Conservation (phyloP, 352 stramenopile species). For the Aphanomyces invadans region DNA sequence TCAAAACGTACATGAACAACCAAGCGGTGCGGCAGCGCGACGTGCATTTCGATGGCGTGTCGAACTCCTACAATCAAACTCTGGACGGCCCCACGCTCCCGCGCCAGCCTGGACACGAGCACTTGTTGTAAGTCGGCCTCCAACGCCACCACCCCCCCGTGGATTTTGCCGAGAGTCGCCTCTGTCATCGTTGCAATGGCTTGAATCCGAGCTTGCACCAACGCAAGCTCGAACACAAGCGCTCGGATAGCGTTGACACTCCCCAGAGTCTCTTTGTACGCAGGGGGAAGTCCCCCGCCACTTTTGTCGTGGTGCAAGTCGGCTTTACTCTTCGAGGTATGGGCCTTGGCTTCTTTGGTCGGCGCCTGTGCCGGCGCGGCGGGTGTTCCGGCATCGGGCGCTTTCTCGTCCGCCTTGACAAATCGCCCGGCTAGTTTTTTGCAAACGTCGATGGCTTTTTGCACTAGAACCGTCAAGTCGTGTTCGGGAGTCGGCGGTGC, state of each 20-base stretch:
- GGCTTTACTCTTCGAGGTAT: slow-evolving; percentile 9
- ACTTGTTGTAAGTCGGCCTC: slow-evolving; percentile 41
- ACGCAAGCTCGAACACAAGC: slow-evolving; percentile 50
- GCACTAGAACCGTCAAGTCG: slow-evolving; percentile 21
- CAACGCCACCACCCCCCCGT: slow-evolving; percentile 20
- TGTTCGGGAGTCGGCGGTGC: slow-evolving; percentile 25
- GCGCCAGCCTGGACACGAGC: slow-evolving; percentile 35
- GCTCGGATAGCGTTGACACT: slow-evolving; percentile 44
- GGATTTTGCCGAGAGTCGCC: slow-evolving; percentile 32
- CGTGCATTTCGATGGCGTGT: slow-evolving; percentile 45
- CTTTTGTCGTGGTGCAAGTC: slow-evolving; percentile 6
- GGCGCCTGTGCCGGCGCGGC: too few relatives aligned
- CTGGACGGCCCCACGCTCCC: slow-evolving; percentile 42
- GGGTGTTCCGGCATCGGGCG: too few relatives aligned
- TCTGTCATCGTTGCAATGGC: slow-evolving; percentile 39
- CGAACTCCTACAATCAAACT: slow-evolving; percentile 46
- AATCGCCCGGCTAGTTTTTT: neutral
- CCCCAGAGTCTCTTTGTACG: slow-evolving; percentile 30
- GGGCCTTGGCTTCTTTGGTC: slow-evolving; percentile 14
- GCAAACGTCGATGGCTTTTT: slow-evolving; percentile 19
- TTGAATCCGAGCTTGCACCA: slow-evolving; percentile 41
- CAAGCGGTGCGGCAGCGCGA: slow-evolving; percentile 50
- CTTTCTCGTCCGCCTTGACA: slow-evolving; percentile 29
- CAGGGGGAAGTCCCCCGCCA: slow-evolving; percentile 12
- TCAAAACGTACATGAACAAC: slow-evolving; percentile 44